phyloP scores from a whole-genome alignment of 352 stramenopile species.

The Phytopythium cucurbitacearum region DNA sequence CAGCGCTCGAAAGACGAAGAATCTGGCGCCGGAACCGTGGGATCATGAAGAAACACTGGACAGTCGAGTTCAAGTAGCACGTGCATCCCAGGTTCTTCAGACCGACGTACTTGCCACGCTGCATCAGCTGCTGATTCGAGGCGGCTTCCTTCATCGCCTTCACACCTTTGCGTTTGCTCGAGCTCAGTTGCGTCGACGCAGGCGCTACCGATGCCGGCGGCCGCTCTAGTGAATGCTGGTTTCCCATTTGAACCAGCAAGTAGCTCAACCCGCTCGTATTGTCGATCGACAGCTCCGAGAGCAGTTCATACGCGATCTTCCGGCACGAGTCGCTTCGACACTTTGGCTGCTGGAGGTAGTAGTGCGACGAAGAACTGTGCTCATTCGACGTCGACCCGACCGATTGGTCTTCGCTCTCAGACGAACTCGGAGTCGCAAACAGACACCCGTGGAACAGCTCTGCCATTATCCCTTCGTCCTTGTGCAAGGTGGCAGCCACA shows the following conservation, averaged over 20 bases:
- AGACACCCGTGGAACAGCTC: conserved; percentile 70
- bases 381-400: conserved; percentile 10
- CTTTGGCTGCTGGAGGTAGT: conserved; percentile 77
- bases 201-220: conserved; percentile 26
- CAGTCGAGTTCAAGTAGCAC: conserved; percentile 94
- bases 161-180: conserved; percentile 41
- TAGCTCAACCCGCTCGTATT: conserved; percentile 58
- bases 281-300: conserved; percentile 61
- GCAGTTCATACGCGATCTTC: conserved; percentile 74
- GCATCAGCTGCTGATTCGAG: conserved; percentile 20
- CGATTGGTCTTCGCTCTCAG: conserved; percentile 13
- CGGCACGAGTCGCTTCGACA: conserved; percentile 74
- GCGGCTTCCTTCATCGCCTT: conserved; percentile 34
- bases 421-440: conserved; percentile 47
- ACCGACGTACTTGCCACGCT: conserved; percentile 85
- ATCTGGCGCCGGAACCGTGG: conserved; percentile 86
- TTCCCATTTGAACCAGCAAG: conserved; percentile 64
- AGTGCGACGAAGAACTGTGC: conserved; percentile 42
- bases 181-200: conserved; percentile 16
- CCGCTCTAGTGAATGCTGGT: conserved; percentile 68
- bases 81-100: conserved; percentile 94
- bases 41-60: conserved; percentile 96
- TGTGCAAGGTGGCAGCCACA: conserved; percentile 36
- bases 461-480: conserved; percentile 56
- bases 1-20: conserved; percentile 37